Conservation (phyloP, 495 filamentous ascomycete species). For the Sporormia fimetaria region DNA sequence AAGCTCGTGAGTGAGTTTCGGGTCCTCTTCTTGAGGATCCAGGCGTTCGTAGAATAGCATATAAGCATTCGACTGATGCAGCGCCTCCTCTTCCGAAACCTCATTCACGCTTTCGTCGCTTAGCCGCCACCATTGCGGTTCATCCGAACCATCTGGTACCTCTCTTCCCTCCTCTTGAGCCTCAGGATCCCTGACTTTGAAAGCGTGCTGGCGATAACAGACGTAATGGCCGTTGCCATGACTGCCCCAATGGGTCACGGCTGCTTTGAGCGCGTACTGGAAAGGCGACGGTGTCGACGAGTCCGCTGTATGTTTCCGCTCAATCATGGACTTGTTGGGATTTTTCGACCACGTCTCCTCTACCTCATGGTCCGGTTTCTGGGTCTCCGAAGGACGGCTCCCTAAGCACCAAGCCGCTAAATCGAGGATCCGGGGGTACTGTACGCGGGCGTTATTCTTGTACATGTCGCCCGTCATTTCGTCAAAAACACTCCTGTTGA, state of each 20-base stretch:
- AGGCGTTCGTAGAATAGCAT: constrained; percentile 85
- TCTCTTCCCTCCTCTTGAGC: constrained; percentile 10
- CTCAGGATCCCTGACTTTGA: not conserved
- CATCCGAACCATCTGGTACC: too few species aligned
- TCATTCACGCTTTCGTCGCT: constrained; percentile 73
- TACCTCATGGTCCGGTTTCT: constrained; percentile 21
- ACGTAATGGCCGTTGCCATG: constrained; percentile 97
- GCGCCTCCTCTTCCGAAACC: constrained; percentile 60
- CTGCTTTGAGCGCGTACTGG: constrained; percentile 68
- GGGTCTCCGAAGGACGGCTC: constrained; percentile 2
- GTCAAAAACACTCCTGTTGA: constrained; percentile 87
- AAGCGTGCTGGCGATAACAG: constrained; percentile 63
- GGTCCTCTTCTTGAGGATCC: constrained; percentile 2
- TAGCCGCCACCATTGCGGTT: constrained; percentile 71
- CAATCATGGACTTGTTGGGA: constrained; percentile 57
- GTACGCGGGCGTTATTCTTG: constrained; percentile 73
- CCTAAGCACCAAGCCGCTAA: constrained; percentile 64
- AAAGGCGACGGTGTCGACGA: constrained; percentile 9
- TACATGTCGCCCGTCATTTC: constrained; percentile 60
- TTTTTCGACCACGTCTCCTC: constrained; percentile 59
- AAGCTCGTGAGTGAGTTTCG: not conserved
- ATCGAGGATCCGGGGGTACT: constrained; percentile 62
- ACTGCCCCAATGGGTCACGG: constrained; percentile 76
- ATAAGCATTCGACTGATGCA: constrained; percentile 74
- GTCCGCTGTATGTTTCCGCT: not conserved